phyloP scores from a whole-genome alignment of 148 eudicot species.

The Bassia scoparia region DNA sequence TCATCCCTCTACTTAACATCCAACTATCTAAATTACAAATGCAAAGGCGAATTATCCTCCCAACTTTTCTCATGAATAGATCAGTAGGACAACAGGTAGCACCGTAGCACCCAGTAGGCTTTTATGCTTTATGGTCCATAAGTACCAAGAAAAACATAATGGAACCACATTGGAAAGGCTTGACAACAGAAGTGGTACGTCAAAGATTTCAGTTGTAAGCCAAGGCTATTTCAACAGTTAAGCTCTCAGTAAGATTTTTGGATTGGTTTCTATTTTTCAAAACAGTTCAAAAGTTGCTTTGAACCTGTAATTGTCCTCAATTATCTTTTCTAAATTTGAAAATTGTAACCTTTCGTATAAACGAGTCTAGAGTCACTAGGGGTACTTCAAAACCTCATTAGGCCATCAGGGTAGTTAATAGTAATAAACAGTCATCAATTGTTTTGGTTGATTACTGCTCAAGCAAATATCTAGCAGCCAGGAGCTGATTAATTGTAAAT shows the following conservation, averaged over 20 bases:
- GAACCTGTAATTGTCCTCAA: not conserved
- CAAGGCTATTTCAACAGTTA: too few relatives aligned
- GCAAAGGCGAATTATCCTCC: not conserved
- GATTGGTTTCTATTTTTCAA: not conserved
- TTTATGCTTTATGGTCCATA: not conserved
- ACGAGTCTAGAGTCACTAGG: not conserved
- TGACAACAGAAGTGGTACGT: not conserved
- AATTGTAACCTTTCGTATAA: not conserved
- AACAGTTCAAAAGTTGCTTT: not conserved
- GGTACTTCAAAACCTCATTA: not conserved
- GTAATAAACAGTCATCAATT: too few relatives aligned
- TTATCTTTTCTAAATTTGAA: not conserved
- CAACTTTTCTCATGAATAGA: not conserved
- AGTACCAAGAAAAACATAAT: not conserved
- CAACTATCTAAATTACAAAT: not conserved
- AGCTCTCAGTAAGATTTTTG: not conserved
- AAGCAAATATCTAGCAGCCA: not conserved
- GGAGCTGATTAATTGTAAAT: not conserved
- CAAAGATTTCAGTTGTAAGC: too few relatives aligned
- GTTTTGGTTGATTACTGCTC: too few relatives aligned
- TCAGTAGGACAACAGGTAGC: not conserved
- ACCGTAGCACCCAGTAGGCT: not conserved
- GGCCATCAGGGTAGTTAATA: not conserved
- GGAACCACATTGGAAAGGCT: not conserved
- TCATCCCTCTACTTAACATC: not conserved